Conservation (phyloP, 768 basidiomycete genomes). For the Nidularia sp. region DNA sequence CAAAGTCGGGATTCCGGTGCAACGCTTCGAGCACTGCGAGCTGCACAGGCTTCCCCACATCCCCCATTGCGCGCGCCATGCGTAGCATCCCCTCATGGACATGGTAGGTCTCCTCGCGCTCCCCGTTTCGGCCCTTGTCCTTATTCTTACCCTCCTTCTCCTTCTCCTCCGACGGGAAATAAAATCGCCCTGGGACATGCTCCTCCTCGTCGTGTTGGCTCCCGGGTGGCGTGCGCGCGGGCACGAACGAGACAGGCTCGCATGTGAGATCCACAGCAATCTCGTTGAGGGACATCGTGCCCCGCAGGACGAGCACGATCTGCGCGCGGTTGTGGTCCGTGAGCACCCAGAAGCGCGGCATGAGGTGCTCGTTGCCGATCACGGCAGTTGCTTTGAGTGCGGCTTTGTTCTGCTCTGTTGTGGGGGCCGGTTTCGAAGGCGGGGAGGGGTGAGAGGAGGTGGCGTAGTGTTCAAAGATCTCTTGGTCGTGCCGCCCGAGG, state of each 20-base stretch:
- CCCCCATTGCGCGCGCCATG: slow-evolving; percentile 79
- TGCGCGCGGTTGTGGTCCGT: slow-evolving; percentile 74
- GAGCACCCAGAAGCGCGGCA: slow-evolving; percentile 85
- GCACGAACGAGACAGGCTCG: slow-evolving; percentile 64
- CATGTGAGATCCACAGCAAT: slow-evolving; percentile 84
- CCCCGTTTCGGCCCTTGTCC: slow-evolving; percentile 1
- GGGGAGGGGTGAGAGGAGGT: slow-evolving; percentile 8
- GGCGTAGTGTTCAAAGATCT: slow-evolving; percentile 72
- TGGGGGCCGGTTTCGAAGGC: slow-evolving; percentile 15
- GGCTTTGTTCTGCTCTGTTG: slow-evolving; percentile 28
- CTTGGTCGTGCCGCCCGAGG: slow-evolving; percentile 75
- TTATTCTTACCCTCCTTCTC: slow-evolving; percentile 6
- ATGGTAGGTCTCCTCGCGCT: slow-evolving; percentile 32
- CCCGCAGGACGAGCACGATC: slow-evolving; percentile 73
- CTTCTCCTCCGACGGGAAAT: slow-evolving; percentile 25
- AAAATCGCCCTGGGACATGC: slow-evolving; percentile 27
- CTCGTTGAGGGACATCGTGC: slow-evolving; percentile 86
- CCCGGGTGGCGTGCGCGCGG: slow-evolving; percentile 33
- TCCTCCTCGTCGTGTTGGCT: slow-evolving; percentile 24
- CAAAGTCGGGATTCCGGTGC: slow-evolving; percentile 64
- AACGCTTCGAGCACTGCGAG: slow-evolving; percentile 70
- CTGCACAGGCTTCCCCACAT: slow-evolving; percentile 72
- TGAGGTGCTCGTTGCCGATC: slow-evolving; percentile 59
- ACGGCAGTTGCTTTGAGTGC: slow-evolving; percentile 54
- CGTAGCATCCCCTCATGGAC: slow-evolving; percentile 81